Conservation (phyloP, 2,329 filamentous ascomycete genomes). For the Alternaria infectoria region DNA sequence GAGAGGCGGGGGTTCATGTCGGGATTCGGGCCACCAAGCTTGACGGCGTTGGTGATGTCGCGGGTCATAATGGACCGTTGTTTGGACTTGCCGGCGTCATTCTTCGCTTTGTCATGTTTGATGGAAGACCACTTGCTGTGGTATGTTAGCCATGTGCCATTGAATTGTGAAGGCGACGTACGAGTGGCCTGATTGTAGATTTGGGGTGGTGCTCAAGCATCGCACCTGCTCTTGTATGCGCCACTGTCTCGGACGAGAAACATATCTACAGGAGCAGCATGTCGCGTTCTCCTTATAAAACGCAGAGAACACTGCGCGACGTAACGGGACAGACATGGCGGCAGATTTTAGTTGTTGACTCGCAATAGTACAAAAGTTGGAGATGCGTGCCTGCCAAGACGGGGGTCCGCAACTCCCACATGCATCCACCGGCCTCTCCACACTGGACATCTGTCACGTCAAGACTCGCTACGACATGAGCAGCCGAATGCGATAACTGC, state of each 20-base stretch:
- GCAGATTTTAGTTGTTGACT: background rate
- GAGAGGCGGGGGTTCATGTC: slow-evolving; percentile 78
- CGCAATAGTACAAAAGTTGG: slow-evolving; percentile 19
- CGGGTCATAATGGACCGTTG: slow-evolving; percentile 72
- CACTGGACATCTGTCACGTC: slow-evolving; percentile 24
- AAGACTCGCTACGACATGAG: slow-evolving; percentile 27
- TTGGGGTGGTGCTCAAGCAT: slow-evolving; percentile 37
- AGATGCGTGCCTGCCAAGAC: slow-evolving; percentile 30
- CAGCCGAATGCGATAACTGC: slow-evolving; percentile 11
- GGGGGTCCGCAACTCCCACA: slow-evolving; percentile 33
- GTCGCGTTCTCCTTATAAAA: slow-evolving; percentile 10
- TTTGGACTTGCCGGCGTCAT: slow-evolving; percentile 78
- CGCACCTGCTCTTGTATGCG: slow-evolving; percentile 28
- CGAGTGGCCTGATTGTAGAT: slow-evolving; percentile 42
- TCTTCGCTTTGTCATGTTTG: slow-evolving; percentile 89
- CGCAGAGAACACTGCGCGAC: slow-evolving; percentile 21
- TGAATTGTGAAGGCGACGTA: slow-evolving; percentile 16
- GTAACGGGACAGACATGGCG: slow-evolving; percentile 34
- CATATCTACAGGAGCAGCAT: slow-evolving; percentile 29
- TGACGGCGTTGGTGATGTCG: slow-evolving; percentile 76
- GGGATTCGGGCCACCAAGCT: slow-evolving; percentile 76
- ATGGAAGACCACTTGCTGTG: slow-evolving; percentile 92
- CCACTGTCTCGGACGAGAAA: slow-evolving; percentile 11
- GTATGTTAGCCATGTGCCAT: background rate
- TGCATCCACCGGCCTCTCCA: slow-evolving; percentile 23